Percentiles rank a stretch among this genome's conserved stretches.
Evolutionary conservation across 192 early-diverging fungal genomes (phyloP).

Genomic region (Funneliformis geosporum): DNA sequence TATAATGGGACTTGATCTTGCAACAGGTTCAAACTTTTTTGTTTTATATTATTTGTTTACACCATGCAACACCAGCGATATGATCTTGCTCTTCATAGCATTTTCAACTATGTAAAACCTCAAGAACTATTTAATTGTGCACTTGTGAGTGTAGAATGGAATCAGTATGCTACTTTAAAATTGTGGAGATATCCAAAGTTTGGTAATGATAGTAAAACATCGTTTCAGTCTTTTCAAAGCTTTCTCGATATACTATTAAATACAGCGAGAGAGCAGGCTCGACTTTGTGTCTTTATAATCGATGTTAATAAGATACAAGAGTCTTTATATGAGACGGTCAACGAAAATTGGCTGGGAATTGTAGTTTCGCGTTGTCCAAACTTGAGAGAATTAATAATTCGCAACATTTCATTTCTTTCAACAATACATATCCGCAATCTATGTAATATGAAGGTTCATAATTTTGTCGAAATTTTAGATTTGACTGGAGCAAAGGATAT

Average conservation of each 20-base stretch:
- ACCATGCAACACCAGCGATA: background rate
- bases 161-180: background rate
- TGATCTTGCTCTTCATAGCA: background rate
- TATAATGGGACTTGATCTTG: too few species aligned
- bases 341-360: conserved; percentile 14
- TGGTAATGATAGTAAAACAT: background rate
- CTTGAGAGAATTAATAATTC: conserved; percentile 1
- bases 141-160: conserved; percentile 1
- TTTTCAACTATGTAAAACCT: background rate
- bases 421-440: conserved; percentile 5
- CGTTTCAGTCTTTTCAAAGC: background rate
- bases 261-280: background rate
- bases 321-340: conserved; percentile 3
- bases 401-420: background rate
- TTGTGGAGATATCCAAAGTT: conserved; percentile 1
- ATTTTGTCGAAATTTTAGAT: background rate
- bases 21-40: too few species aligned
- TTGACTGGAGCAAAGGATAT: background rate
- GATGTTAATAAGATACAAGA: conserved; percentile 10
- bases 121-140: conserved; percentile 3
- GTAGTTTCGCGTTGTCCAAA: background rate
- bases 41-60: too few species aligned
- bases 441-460: background rate
- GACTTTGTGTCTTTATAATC: background rate
- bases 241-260: background rate